Evolutionary conservation across 768 basidiomycete species (phyloP), one percentile per base, ranked within the genome.

Genomic region (Rhizopogon salebrosus): DNA sequence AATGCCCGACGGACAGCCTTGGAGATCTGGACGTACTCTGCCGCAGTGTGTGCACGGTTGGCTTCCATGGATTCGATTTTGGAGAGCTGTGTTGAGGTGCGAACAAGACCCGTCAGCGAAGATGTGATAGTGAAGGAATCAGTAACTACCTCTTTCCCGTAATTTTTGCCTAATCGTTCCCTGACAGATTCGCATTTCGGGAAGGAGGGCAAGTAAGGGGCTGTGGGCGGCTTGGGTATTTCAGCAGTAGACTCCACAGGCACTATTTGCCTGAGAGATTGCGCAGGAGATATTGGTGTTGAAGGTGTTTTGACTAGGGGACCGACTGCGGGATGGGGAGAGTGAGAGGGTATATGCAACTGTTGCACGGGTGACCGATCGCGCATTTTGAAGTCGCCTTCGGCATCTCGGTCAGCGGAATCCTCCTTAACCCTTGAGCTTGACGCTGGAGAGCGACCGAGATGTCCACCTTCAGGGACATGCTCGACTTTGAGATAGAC

Each of bases 1-100:
- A 81, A 61, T 16, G 82, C 82, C 16, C 80, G 75, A 24, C 74
- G 75, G 16, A 72, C 66, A 3, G 62, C 70, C 60, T 73, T 76
- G n/a, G 61, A 60, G 16, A 73, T 62, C 16, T 70, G 68, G 24
- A 66, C 59, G 49, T 75, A 71, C 49, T 80, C 77, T 16, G 65
- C 54, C n/a, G 68, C 66, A 13, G 75, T 67, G 50, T 67, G 66
- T 6, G 67, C 61, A 5, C 76, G 74, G 51, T 76, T 75, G 0
- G 61, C 59, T 52, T 73, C 71, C 11, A 75, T 42, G 14, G 70
- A 70, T 45, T 62, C 53, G 37, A 74, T 64, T 71, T 55, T 53
- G 39, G 27, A 39, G 51, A 46, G 51, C 34, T 42, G 41, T 24
- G 42, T 18, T 40, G 45, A 37, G 4, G 41, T 23, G 31, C 26